Conservation (phyloP, 352 stramenopile genomes). For the Pythium aphanidermatum region DNA sequence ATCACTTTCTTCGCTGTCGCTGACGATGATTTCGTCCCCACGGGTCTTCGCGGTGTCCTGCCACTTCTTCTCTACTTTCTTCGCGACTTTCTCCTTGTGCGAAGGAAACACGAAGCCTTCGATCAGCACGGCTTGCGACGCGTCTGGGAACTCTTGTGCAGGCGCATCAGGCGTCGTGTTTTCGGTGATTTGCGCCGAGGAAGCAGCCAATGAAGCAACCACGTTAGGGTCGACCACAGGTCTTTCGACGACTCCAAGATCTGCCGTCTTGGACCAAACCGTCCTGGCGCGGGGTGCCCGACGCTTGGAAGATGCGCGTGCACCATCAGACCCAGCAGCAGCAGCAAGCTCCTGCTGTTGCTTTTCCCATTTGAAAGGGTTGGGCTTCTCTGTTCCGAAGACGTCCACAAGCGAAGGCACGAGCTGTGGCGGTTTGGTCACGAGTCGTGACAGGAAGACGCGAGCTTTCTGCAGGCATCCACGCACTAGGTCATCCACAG, state of each 20-base stretch:
- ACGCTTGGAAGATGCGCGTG: constrained; percentile 2
- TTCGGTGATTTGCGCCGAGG: constrained; percentile 32
- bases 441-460: constrained; percentile 50
- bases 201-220: constrained; percentile 7
- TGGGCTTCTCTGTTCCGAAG: constrained; percentile 73
- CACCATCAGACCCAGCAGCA: background rate
- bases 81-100: constrained; percentile 70
- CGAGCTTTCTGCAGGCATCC: constrained; percentile 52
- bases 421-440: constrained; percentile 75
- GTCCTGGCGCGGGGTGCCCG: constrained; percentile 39
- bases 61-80: constrained; percentile 56
- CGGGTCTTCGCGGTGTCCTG: constrained; percentile 14
- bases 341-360: constrained; percentile 2
- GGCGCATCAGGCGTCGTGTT: constrained; percentile 30
- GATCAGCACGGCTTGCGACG: constrained; percentile 60
- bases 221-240: constrained; percentile 21
- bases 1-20: constrained; percentile 65
- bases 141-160: constrained; percentile 42
- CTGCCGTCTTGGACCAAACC: constrained; percentile 70
- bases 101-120: constrained; percentile 81
- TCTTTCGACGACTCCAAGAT: constrained; percentile 68
- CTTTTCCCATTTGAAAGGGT: constrained; percentile 55
- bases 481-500: background rate
- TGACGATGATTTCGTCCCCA: constrained; percentile 53
- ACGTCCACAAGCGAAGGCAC: constrained; percentile 70